phyloP scores from a whole-genome alignment of 2,329 filamentous ascomycete species.

The Fusarium duplospermum region DNA sequence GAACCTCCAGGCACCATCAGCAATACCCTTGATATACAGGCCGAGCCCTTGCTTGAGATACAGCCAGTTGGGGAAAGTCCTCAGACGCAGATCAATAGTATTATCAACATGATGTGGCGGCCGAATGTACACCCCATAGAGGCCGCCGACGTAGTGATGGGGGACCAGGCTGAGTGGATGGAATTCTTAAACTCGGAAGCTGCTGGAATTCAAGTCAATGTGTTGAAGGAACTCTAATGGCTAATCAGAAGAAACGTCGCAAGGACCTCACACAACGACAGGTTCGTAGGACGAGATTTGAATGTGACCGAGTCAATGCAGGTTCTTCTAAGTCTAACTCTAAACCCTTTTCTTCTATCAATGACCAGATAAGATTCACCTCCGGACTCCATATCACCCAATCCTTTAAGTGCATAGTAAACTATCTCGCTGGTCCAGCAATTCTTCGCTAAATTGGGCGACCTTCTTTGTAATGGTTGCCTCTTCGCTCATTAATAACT shows the following conservation, averaged over 20 bases:
- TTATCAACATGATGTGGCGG: conserved; percentile 62
- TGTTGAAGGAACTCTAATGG: background rate
- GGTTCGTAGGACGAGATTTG: no score
- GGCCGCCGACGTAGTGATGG: conserved; percentile 53
- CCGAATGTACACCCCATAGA: conserved; percentile 53
- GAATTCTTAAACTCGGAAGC: conserved; percentile 44
- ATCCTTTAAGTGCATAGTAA: background rate
- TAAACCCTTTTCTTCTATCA: background rate
- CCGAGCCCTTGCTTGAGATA: conserved; percentile 2
- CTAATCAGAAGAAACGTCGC: no score
- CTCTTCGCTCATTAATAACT: background rate
- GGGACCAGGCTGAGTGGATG: conserved; percentile 52
- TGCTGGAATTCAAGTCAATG: background rate
- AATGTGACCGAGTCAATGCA: background rate
- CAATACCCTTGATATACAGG: background rate
- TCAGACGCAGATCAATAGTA: conserved; percentile 56
- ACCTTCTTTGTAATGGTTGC: background rate
- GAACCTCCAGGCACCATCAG: background rate
- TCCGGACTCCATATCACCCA: background rate
- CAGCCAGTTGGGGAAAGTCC: conserved; percentile 52
- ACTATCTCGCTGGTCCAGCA: background rate
- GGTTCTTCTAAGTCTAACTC: background rate
- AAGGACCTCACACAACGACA: no score
- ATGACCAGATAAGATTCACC: background rate
- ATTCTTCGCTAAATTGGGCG: background rate